Evolutionary conservation across 2,329 filamentous ascomycete species (phyloP).

Genomic region (Alternaria longipes): DNA sequence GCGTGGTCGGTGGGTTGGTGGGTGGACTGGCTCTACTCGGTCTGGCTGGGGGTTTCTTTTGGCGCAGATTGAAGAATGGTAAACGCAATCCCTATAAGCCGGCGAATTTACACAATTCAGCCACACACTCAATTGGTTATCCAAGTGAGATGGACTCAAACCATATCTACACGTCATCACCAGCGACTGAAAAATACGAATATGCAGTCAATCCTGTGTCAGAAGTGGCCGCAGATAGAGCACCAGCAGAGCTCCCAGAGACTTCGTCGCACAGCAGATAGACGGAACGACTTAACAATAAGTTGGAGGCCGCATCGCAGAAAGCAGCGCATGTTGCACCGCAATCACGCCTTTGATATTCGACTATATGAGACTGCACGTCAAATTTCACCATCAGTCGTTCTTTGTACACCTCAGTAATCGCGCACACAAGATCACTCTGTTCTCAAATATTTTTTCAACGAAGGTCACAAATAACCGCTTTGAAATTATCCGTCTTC

Average conservation of each 20-base stretch:
- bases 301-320: neutral
- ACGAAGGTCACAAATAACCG: neutral
- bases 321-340: neutral
- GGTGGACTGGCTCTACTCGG: slow-evolving; percentile 29
- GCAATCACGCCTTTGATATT: neutral
- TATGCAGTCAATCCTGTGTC: neutral
- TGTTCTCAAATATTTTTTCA: neutral
- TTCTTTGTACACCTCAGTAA: neutral
- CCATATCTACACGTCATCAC: neutral
- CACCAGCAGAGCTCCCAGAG: neutral
- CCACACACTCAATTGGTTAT: neutral
- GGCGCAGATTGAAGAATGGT: slow-evolving; percentile 9
- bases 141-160: slow-evolving; percentile 1
- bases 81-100: slow-evolving; percentile 3
- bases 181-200: slow-evolving; percentile 6
- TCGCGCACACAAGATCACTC: neutral
- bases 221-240: neutral
- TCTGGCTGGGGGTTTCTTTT: slow-evolving; percentile 22
- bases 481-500: neutral
- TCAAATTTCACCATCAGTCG: neutral
- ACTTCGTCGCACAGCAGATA: neutral
- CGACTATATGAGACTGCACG: neutral
- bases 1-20: slow-evolving; percentile 30
- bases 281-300: neutral
- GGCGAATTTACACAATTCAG: neutral